phyloP scores from a whole-genome alignment of 129 eudicot species.

The Dittrichia graveolens region DNA sequence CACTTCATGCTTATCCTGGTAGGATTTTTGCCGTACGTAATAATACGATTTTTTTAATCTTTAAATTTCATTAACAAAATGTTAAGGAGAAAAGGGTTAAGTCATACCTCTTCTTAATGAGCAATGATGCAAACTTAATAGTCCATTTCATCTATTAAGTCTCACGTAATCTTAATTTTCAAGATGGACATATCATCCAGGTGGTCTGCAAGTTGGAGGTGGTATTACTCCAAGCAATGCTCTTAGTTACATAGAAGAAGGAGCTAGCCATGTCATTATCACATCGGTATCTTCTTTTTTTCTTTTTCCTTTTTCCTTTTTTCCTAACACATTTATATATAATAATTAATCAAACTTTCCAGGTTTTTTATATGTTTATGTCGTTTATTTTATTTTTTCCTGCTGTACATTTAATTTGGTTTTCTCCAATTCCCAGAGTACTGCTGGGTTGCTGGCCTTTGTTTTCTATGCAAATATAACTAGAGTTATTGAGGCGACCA shows the following conservation, averaged over 20 bases:
- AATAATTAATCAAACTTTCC: no score
- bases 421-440: no score
- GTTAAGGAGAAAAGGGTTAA: not conserved
- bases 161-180: no score
- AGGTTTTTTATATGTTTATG: no score
- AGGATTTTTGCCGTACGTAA: conserved; percentile 12
- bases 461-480: no score
- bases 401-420: no score
- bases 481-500: no score
- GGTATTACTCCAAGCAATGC: conserved; percentile 85
- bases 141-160: no score
- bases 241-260: conserved; percentile 76
- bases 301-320: not conserved
- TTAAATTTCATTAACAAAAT: not conserved
- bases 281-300: conserved; percentile 59
- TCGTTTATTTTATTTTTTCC: no score
- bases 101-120: not conserved
- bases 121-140: not conserved
- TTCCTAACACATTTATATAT: not conserved
- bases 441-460: no score
- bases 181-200: conserved; percentile 53
- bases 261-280: conserved; percentile 97
- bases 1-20: conserved; percentile 96
- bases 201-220: conserved; percentile 99
- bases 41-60: not conserved